Conservation (phyloP, 495 filamentous ascomycete genomes). For the Aspergillus nanangensis region DNA sequence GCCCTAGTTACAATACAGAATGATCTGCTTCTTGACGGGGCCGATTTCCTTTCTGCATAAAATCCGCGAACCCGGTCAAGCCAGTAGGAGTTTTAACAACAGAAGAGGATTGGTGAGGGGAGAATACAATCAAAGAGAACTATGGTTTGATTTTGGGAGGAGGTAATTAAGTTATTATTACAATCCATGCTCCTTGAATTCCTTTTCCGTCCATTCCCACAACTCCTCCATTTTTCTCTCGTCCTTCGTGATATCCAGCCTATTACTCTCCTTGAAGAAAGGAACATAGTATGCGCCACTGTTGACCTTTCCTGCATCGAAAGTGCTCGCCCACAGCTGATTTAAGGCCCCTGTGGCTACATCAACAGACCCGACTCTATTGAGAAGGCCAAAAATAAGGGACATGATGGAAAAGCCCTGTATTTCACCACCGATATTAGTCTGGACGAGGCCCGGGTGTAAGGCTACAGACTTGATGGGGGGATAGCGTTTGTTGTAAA, state of each 20-base stretch:
- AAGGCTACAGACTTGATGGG: slow-evolving; percentile 27
- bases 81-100: too few species aligned
- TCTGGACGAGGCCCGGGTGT: slow-evolving; percentile 35
- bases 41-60: too few species aligned
- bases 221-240: slow-evolving; percentile 34
- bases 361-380: not conserved
- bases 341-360: slow-evolving; percentile 33
- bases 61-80: too few species aligned
- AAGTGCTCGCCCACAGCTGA: slow-evolving; percentile 47
- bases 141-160: too few species aligned
- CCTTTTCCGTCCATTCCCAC: slow-evolving; percentile 46
- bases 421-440: slow-evolving; percentile 15
- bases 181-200: not conserved
- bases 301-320: slow-evolving; percentile 17
- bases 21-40: too few species aligned
- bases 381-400: slow-evolving; percentile 3
- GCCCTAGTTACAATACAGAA: too few species aligned
- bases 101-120: too few species aligned
- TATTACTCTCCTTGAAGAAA: slow-evolving; percentile 31
- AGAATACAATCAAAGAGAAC: too few species aligned
- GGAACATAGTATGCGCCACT: slow-evolving; percentile 44
- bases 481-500: slow-evolving; percentile 37
- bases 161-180: too few species aligned
- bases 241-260: slow-evolving; percentile 3
- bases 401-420: not conserved